These are phyloP conservation scores for Tilletiaria anomala DNA, from an alignment of 1,284 basidiomycete species.

Conservation along the genomic window DNA sequence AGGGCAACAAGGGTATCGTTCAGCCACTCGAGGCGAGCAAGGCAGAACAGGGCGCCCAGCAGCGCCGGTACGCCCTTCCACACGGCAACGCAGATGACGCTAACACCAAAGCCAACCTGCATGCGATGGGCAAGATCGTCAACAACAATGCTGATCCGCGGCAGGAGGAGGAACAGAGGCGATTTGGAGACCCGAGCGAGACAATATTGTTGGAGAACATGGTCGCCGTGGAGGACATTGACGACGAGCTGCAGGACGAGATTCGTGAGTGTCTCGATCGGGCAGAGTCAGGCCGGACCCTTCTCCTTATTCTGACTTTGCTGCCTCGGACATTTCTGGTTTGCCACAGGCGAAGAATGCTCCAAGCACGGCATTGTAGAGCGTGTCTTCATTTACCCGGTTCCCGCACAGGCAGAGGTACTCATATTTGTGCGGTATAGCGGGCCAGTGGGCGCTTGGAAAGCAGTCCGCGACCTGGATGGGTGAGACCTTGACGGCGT, in stretches of 20 bases:
- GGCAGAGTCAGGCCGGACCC: too few relatives aligned
- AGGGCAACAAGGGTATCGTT: slow-evolving; percentile 21
- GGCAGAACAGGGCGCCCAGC: slow-evolving; percentile 4
- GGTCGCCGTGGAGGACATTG: slow-evolving; percentile 2
- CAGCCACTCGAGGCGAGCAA: slow-evolving; percentile 17
- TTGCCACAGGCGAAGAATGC: slow-evolving; percentile 12
- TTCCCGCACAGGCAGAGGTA: slow-evolving; percentile 1
- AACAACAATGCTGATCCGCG: slow-evolving; percentile 4
- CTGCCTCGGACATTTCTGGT: slow-evolving; percentile 7
- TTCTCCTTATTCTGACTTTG: slow-evolving; percentile 4
- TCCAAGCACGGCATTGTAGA: slow-evolving; percentile 20
- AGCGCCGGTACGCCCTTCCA: neutral
- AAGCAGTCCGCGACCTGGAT: slow-evolving; percentile 16
- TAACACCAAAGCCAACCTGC: too few relatives aligned
- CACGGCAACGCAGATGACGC: neutral
- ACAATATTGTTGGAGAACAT: slow-evolving; percentile 12
- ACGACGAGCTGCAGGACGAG: slow-evolving; percentile 9
- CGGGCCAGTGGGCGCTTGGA: slow-evolving; percentile 21
- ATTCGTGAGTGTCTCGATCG: slow-evolving; percentile 7
- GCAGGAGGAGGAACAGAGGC: slow-evolving; percentile 3
- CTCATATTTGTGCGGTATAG: slow-evolving; percentile 26
- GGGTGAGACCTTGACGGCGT: too few relatives aligned
- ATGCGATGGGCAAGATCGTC: slow-evolving; percentile 8
- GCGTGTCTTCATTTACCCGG: slow-evolving; percentile 9
- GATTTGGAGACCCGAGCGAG: slow-evolving; percentile 9